Evolutionary conservation across 805 yeast genomes (phyloP), one percentile per base, ranked within the genome.

Genomic region (Candida tibetensis): DNA sequence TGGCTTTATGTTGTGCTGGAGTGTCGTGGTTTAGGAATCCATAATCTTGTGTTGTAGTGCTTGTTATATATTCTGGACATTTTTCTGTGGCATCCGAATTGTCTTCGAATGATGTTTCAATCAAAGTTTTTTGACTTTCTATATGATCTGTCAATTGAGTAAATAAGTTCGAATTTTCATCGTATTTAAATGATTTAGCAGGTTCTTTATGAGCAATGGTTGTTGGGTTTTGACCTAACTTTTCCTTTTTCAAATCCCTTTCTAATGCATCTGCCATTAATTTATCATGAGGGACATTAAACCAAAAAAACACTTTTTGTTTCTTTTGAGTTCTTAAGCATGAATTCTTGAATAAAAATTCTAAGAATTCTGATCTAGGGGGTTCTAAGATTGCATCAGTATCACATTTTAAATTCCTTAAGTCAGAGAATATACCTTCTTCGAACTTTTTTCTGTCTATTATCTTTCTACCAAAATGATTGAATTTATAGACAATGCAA

Each of bases 261-360:
- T 90, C 97, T 31, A 93, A 64, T 0, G 97, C 97, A 61, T 93
- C 98, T 2, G 88, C 80, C 74, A 93, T 90, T 30, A 91, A 68
- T 55, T 84, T 81, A 55, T 90, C 96, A 61, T 91, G 98, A 17
- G 93, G 93, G 7, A 93, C 97, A 55, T 90, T 84, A 59, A 85
- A 89, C 98, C 98, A 93, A 60, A 84, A 88, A 58, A 91, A 91
- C 30, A 91, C 97, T 56, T 93, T 91, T 58, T 91, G 99, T 55
- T 93, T 91, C 73, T 91, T 91, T 53, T 91, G 97, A 0, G 99
- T 91, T 51, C 96, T 74, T 17, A 91, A 70, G 57, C 98, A 91
- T 46, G 82, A 80, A 57, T 91, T 86, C 54, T 82, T 85, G 63
- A 85, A 88, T 18, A 91, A 67, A 52, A 91, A 89, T 45, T 83